Base-by-base conservation (phyloP, 2,329 filamentous ascomycete genomes). In the Shiraia bambusicola region DNA sequence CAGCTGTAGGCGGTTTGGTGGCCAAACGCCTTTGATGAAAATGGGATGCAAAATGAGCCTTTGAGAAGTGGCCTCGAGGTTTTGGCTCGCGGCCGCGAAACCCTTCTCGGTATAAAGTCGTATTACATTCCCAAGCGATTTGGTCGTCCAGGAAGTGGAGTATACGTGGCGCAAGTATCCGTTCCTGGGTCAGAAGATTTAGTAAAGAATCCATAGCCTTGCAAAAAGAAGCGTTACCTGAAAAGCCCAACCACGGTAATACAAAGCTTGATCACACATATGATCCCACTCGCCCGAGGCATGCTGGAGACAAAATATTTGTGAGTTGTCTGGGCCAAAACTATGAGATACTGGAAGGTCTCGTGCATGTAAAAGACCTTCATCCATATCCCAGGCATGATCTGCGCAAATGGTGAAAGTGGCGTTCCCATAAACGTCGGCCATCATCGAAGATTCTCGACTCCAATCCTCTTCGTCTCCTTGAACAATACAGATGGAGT, bases 121-220 rank as follows among this genome's bases (percentile, higher is more conserved):
- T 29, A 32, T 37, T 34, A 25, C 50, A 56, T 25, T 56, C 53
- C 50, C 53, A 56, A 26, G 43, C 39, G 9, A 56, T 42, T 24
- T 56, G 45, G 24, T 41, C 28, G 10, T 31, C 2, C 8, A 40
- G 22, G 28, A 47, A 54, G 28, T 53, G 47, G 2, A 53, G 22
- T 11, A 47, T 28, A 4, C 52, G 45, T 1, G 35, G 40, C 6
- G 47, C 40, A 9, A 56, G 31, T 6, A 51, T 19, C 4, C 47
- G 40, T 25, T 54, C 52, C 32, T 50, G 47, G n/a, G n/a, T n/a
- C n/a, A n/a, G n/a, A n/a, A n/a, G n/a, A n/a, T n/a, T n/a, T n/a
- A n/a, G n/a, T n/a, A n/a, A n/a, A n/a, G n/a, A n/a, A n/a, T n/a
- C n/a, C n/a, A n/a, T n/a, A n/a, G n/a, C n/a, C n/a, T n/a, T n/a